A percentile compares a stretch with the other conserved stretches of the same genome.
Evolutionary conservation across 495 filamentous ascomycete species (phyloP).

Genomic region (Podospora australis): DNA sequence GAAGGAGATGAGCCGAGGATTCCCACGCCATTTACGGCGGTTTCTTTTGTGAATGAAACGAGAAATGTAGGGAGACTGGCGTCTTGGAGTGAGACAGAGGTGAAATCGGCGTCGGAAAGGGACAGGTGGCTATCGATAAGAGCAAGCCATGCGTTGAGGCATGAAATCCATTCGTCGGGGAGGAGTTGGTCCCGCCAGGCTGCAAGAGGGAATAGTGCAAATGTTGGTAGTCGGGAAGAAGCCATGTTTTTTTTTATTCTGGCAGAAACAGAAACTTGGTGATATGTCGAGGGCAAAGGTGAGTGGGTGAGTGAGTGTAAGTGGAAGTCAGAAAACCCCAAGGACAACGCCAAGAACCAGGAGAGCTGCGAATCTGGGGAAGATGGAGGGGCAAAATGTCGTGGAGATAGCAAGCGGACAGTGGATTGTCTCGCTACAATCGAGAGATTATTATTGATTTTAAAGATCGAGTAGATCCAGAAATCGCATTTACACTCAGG

Average conservation of each 20-base stretch:
- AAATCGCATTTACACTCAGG: too few relatives aligned
- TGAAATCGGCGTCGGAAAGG: constrained; percentile 48
- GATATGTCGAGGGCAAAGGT: background rate
- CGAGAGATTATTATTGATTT: too few relatives aligned
- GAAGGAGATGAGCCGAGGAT: constrained; percentile 39
- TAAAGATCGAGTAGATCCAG: too few relatives aligned
- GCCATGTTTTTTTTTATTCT: constrained; percentile 9
- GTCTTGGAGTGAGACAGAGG: constrained; percentile 42
- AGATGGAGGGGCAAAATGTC: background rate
- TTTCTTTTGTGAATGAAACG: constrained; percentile 52
- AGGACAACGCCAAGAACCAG: too few relatives aligned
- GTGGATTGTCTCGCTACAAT: too few relatives aligned
- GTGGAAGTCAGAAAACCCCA: too few relatives aligned
- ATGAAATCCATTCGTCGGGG: constrained; percentile 69
- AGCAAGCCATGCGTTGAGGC: constrained; percentile 69
- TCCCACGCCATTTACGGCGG: constrained; percentile 31
- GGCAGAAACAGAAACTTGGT: background rate
- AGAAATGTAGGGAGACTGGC: constrained; percentile 54
- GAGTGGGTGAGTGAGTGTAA: constrained; percentile 5
- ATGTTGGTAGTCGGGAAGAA: constrained; percentile 46
- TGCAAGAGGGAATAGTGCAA: constrained; percentile 70
- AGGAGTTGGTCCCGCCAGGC: constrained; percentile 57
- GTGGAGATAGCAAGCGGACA: background rate
- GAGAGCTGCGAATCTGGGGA: too few relatives aligned
- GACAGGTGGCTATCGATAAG: constrained; percentile 58